Percentiles rank a stretch among this genome's conserved stretches.
phyloP scores from a whole-genome alignment of 106 monocot species.

The Dioscorea dumetorum region DNA sequence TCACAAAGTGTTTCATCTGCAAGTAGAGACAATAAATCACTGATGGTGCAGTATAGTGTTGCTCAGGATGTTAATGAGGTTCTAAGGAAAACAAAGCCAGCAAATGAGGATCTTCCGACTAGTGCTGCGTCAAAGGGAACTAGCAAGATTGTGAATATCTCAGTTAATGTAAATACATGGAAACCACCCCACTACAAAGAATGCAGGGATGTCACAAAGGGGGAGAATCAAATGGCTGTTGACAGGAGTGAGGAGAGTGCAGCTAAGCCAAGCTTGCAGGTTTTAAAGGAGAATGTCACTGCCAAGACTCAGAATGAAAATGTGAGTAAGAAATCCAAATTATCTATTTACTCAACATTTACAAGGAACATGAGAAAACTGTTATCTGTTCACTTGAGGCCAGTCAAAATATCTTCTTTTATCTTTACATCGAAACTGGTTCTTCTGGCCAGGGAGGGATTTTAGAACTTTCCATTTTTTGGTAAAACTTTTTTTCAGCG shows the following conservation, averaged over 20 bases:
- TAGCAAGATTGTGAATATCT: conserved; percentile 70
- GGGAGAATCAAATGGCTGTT: conserved; percentile 14
- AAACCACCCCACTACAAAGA: conserved; percentile 37
- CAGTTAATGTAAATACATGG: conserved; percentile 82
- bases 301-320: conserved; percentile 19
- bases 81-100: conserved; percentile 21
- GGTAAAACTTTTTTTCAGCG: too few relatives aligned
- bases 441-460: too few relatives aligned
- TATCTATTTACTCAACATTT: too few relatives aligned
- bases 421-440: too few relatives aligned
- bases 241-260: conserved; percentile 15
- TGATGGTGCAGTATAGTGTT: conserved; percentile 38
- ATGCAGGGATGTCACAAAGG: conserved; percentile 14
- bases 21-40: conserved; percentile 28
- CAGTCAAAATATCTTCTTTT: too few relatives aligned
- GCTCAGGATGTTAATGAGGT: conserved; percentile 38
- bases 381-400: too few relatives aligned
- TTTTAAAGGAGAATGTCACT: conserved; percentile 23
- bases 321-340: conserved; percentile 19
- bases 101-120: conserved; percentile 24
- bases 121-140: conserved; percentile 28
- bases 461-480: too few relatives aligned
- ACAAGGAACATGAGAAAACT: too few relatives aligned
- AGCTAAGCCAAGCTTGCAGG: conserved; percentile 15
- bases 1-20: conserved; percentile 29